Conservation (phyloP, 2,329 filamentous ascomycete genomes). For the Ophiostoma australiae region DNA sequence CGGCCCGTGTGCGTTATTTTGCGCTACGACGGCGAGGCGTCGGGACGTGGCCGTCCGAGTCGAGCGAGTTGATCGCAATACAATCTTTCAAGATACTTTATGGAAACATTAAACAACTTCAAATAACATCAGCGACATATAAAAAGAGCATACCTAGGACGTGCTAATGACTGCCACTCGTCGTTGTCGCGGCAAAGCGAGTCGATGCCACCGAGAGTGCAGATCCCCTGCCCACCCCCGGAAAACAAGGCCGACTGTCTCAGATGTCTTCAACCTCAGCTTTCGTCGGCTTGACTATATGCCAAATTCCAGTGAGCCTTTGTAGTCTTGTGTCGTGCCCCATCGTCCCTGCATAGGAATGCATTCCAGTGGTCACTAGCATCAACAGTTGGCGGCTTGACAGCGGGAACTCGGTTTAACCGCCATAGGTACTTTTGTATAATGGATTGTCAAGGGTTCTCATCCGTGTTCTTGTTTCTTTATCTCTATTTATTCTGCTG, state of each 20-base stretch:
- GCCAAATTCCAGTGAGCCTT: neutral
- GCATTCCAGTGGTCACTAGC: neutral
- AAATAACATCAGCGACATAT: neutral
- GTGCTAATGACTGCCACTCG: neutral
- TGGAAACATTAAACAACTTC: too few species aligned
- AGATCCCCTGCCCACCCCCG: neutral
- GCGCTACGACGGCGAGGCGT: neutral
- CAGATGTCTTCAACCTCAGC: conserved; percentile 31
- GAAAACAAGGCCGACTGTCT: conserved; percentile 6
- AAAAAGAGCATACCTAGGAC: too few species aligned
- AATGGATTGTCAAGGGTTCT: neutral
- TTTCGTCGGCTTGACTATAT: conserved; percentile 37
- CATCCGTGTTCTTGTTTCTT: neutral
- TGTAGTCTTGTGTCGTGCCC: neutral
- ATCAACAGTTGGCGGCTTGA: neutral
- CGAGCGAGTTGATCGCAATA: neutral
- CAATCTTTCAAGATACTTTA: too few species aligned
- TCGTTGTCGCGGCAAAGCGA: neutral
- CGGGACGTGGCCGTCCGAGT: neutral
- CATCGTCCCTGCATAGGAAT: neutral
- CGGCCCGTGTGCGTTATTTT: neutral
- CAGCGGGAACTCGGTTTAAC: neutral
- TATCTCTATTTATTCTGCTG: neutral
- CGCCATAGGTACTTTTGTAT: neutral
- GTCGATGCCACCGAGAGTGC: neutral